Evolutionary conservation across 768 basidiomycete species (phyloP), one percentile per base, ranked within the genome.

Genomic region (Lactifluus echinatus): DNA sequence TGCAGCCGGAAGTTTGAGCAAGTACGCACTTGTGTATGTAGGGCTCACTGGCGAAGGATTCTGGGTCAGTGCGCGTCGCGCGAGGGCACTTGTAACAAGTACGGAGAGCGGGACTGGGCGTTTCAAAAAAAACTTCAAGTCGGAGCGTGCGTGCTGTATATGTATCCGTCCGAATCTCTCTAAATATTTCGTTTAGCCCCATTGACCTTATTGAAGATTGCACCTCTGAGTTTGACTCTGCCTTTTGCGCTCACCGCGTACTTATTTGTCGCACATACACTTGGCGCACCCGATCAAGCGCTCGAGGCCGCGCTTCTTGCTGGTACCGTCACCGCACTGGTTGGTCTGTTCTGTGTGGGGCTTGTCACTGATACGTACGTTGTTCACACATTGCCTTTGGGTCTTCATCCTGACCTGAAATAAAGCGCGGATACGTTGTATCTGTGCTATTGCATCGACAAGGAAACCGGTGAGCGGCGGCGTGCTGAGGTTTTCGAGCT

Each of bases 211-310:
- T 76, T 94, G 61, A 87, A 84, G 15, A 78, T 87, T 28, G 80
- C 88, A 12, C 87, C 92, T 17, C 73, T 90, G 49, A 87, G 85
- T 0, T 73, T 93, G 58, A 88, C 89, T 0, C 78, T 93, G 61
- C 87, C 91, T 5, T 88, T 90, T 61, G 84, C 90, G 14, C 73
- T 94, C 28, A 72, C 80, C 36, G 88, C 91, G 4, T 96, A 95
- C 69, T 70, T 97, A 19, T 89, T 94, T 63, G 88, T 92, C n/a
- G 87, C 90, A 2, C 89, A 91, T 70, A 85, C 87, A 0, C 71
- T 92, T 21, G 67, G 69, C 17, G 81, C 83, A 24, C 89, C 90
- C 0, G 69, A 83, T 45, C 79, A 87, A 64, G 89, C 91, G 0
- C 74, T 93, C 8, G 77, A 83, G 12, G 87, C 88, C 21, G 82